Conservation (phyloP, 2,329 filamentous ascomycete species). For the Fusarium continuum region DNA sequence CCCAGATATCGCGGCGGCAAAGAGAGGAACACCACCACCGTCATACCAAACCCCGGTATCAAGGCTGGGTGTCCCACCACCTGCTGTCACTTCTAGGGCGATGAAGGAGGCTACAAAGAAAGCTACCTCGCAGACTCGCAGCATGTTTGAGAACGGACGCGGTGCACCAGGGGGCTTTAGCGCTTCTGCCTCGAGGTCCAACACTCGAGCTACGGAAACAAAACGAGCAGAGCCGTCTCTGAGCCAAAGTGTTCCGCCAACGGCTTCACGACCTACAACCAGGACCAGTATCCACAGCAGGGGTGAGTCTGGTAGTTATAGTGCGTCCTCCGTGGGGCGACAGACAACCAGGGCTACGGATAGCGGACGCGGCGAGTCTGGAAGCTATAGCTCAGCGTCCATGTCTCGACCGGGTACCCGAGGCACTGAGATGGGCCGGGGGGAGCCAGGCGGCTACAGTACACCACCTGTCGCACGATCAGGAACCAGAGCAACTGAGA, state of each 20-base stretch:
- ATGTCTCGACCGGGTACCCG: constrained; percentile 38
- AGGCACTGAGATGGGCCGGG: constrained; percentile 34
- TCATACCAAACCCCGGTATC: constrained; percentile 76
- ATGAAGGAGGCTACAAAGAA: constrained; percentile 97
- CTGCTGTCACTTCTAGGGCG: constrained; percentile 89
- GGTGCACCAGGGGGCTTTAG: constrained; percentile 43
- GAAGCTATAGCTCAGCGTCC: constrained; percentile 37
- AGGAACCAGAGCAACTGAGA: constrained; percentile 38
- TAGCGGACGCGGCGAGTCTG: constrained; percentile 43
- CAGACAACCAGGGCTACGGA: constrained; percentile 31
- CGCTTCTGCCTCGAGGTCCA: constrained; percentile 41
- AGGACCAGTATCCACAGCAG: constrained; percentile 25
- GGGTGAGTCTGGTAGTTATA: constrained; percentile 37
- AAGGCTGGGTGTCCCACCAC: constrained; percentile 85
- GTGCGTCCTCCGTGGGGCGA: constrained; percentile 54
- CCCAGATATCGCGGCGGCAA: constrained; percentile 60
- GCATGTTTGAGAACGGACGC: constrained; percentile 70
- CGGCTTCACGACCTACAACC: constrained; percentile 24
- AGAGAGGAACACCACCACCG: constrained; percentile 83
- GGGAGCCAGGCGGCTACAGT: constrained; percentile 43
- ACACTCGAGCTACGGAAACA: constrained; percentile 29
- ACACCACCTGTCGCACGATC: constrained; percentile 36
- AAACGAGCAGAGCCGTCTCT: constrained; percentile 30
- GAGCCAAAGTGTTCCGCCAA: constrained; percentile 26
- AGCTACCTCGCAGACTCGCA: constrained; percentile 83